phyloP scores from a whole-genome alignment of 129 eudicot genomes.

The Chrysanthemum lavandulifolium region DNA sequence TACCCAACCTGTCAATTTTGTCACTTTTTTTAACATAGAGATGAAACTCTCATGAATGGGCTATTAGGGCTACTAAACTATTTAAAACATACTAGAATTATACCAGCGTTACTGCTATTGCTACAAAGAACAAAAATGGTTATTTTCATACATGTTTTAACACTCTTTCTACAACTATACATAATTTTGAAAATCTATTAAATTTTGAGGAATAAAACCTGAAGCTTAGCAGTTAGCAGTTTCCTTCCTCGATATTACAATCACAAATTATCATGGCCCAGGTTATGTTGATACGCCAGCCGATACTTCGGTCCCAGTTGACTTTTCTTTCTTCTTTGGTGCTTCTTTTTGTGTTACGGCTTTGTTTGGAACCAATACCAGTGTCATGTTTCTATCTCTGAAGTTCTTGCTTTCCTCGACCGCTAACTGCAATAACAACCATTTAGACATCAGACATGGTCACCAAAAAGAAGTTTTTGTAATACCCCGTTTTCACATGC shows the following conservation, averaged over 20 bases:
- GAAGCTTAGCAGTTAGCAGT: slow-evolving; percentile 15
- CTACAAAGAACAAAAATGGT: slow-evolving; percentile 15
- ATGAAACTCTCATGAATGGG: neutral
- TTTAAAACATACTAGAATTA: slow-evolving; percentile 17
- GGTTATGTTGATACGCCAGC: slow-evolving; percentile 36
- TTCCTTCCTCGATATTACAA: slow-evolving; percentile 8
- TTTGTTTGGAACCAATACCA: slow-evolving; percentile 80
- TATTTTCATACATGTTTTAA: slow-evolving; percentile 21
- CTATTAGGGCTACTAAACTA: slow-evolving; percentile 13
- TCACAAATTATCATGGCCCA: neutral
- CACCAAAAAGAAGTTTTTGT: neutral
- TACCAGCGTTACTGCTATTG: slow-evolving; percentile 24
- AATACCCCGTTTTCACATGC: neutral
- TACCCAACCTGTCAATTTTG: neutral
- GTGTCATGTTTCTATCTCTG: slow-evolving; percentile 59
- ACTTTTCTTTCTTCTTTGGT: slow-evolving; percentile 55
- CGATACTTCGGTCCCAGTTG: slow-evolving; percentile 30
- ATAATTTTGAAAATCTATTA: slow-evolving; percentile 34
- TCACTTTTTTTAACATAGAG: neutral
- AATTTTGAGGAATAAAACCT: neutral
- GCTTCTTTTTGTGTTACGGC: slow-evolving; percentile 59
- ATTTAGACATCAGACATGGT: slow-evolving; percentile 2
- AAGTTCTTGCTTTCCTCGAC: slow-evolving; percentile 76
- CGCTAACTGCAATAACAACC: slow-evolving; percentile 54
- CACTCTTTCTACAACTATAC: slow-evolving; percentile 44